Evolutionary conservation across 2,329 filamentous ascomycete species (phyloP).

Genomic region (Tolypocladium tundrense): DNA sequence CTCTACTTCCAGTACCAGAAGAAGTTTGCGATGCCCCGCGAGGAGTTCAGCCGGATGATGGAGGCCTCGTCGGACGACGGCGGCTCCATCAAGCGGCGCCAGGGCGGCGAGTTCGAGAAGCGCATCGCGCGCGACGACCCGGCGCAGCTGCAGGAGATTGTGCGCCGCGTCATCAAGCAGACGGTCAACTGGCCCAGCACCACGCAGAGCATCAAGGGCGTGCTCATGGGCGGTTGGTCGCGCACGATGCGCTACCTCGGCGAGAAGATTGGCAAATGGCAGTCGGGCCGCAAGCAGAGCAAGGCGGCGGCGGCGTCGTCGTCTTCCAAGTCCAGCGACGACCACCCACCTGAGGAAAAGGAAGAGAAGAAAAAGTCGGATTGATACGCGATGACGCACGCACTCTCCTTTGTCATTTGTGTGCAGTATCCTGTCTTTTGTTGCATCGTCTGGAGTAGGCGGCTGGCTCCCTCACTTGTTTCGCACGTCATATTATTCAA

Average conservation of each 20-base stretch:
- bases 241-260: conserved; percentile 65
- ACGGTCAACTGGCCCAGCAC: conserved; percentile 92
- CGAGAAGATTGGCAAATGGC: conserved; percentile 69
- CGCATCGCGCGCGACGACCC: conserved; percentile 65
- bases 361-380: not conserved
- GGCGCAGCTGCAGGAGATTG: conserved; percentile 56
- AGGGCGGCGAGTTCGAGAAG: conserved; percentile 78
- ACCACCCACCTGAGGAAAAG: not conserved
- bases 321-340: not conserved
- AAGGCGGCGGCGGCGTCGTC: conserved; percentile 6
- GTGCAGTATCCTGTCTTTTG: not conserved
- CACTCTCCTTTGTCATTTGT: not conserved
- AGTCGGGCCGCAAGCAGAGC: conserved; percentile 27
- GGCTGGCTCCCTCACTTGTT: not conserved
- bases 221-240: conserved; percentile 64
- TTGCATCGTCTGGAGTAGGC: not conserved
- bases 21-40: conserved; percentile 74
- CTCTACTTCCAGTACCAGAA: conserved; percentile 93
- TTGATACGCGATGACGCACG: not conserved
- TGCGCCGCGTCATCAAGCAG: conserved; percentile 69
- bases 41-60: conserved; percentile 80
- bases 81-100: conserved; percentile 56
- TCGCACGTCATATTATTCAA: not conserved
- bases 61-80: conserved; percentile 63
- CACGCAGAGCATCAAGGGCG: conserved; percentile 74